These are phyloP conservation scores for Calophaca sinica DNA, from an alignment of 306 rosid genomes.

Conservation along the genomic window DNA sequence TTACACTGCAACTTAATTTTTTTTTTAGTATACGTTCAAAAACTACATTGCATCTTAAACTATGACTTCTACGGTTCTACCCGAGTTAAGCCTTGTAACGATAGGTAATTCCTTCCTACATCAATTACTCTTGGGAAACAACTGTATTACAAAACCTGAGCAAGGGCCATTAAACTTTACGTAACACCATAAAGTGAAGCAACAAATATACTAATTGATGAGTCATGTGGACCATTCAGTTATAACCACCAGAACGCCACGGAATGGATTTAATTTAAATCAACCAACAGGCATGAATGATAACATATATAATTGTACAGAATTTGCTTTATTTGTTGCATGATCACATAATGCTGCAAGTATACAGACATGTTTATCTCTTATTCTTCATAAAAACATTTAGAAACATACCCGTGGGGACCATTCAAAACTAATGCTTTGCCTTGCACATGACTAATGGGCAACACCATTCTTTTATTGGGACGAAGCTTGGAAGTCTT, in stretches of 20 bases:
- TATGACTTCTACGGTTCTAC: conserved; percentile 37
- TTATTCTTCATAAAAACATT: conserved; percentile 17
- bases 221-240: conserved; percentile 36
- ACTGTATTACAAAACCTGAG: conserved; percentile 2
- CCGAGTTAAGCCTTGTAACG: background rate
- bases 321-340: conserved; percentile 37
- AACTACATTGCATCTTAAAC: conserved; percentile 43
- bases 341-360: conserved; percentile 33
- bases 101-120: conserved; percentile 3
- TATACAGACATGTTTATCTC: conserved; percentile 43
- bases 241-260: conserved; percentile 9
- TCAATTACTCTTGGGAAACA: conserved; percentile 22
- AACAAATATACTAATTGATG: conserved; percentile 36
- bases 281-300: background rate
- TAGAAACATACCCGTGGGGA: conserved; percentile 11
- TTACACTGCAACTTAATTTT: conserved; percentile 39
- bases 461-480: conserved; percentile 29
- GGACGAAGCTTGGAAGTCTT: conserved; percentile 1
- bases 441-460: conserved; percentile 50
- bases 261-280: background rate
- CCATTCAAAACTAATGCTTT: conserved; percentile 41
- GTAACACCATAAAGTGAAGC: conserved; percentile 30
- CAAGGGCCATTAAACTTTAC: conserved; percentile 27
- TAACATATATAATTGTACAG: conserved; percentile 16
- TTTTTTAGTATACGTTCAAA: background rate